Evolutionary conservation across 1,139 yeast genomes (phyloP), one percentile per base, ranked within the genome.

Genomic region (Diutina pseudorugosa): DNA sequence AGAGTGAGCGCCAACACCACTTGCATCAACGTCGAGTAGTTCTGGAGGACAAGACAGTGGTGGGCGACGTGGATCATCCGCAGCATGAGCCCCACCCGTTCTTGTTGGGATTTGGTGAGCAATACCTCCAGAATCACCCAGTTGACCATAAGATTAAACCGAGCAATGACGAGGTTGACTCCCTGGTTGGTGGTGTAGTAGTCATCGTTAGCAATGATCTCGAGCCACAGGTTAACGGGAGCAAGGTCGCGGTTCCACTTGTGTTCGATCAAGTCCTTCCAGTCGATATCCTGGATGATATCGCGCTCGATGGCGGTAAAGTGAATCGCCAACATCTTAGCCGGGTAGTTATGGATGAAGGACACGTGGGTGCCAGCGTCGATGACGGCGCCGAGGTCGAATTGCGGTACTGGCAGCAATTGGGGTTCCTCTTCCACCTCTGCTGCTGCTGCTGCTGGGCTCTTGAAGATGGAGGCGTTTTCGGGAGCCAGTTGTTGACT

Each of bases 41-140:
- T 93, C 64, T 90, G 97, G 54, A 85, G 64, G n/a, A 65, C 58
- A 70, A 70, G 75, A 65, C 93, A 83, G 57, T 82, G 79, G 55
- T 83, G 83, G 0, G 96, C 98, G 55, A 91, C 70, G 60, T 89
- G 96, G 54, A 93, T 87, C 61, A 88, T 88, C 58, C 94, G 72
- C 20, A 90, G 82, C 16, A 91, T 78, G 1, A 91, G 77, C 53
- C 79, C 75, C 47, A 81, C 81, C 57, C 93, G 73, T 60, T 85
- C 82, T 12, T 69, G 71, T 43, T 76, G 69, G 45, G 74, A 71
- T 53, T 75, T 75, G 8, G 96, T 88, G 56, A 93, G 69, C 16
- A 89, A 66, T 53, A 93, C 79, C 67, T 93, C 96, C 1, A 96
- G 87, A 47, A 88, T 83, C 51, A 90, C 83, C 98, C 98, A 93